Evolutionary conservation across 306 rosid genomes (phyloP).

Genomic region (Prunus armeniaca): DNA sequence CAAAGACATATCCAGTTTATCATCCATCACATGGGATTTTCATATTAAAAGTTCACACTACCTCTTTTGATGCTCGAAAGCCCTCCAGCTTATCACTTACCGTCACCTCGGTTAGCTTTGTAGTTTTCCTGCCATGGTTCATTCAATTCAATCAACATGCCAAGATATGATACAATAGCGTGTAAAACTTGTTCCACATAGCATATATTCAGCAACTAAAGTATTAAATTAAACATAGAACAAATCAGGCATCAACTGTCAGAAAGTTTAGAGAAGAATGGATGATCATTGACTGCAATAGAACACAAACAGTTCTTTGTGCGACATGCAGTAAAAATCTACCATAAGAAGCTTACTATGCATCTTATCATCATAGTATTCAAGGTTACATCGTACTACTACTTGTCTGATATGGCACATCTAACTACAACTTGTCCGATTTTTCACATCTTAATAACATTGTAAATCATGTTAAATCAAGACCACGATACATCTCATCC

Average conservation of each 20-base stretch:
- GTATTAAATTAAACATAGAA: neutral
- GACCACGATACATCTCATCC: neutral
- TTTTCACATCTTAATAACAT: neutral
- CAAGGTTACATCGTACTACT: neutral
- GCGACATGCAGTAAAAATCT: neutral
- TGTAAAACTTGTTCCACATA: neutral
- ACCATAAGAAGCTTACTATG: neutral
- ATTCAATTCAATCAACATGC: neutral
- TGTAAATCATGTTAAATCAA: neutral
- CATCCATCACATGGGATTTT: neutral
- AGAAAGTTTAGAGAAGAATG: neutral
- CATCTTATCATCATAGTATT: neutral
- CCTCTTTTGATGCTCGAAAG: slow-evolving; percentile 97
- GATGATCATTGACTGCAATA: neutral
- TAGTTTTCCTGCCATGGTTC: slow-evolving; percentile 51
- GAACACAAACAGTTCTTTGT: neutral
- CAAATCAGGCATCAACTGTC: neutral
- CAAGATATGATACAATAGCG: neutral
- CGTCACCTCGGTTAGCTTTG: slow-evolving; percentile 84
- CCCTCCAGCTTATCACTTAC: slow-evolving; percentile 90
- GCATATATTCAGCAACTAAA: neutral
- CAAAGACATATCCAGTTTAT: neutral
- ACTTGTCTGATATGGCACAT: neutral
- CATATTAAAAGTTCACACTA: slow-evolving; percentile 26
- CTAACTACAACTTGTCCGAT: neutral